Conservation (phyloP, 2,329 filamentous ascomycete genomes). For the Fusarium multiceps region DNA sequence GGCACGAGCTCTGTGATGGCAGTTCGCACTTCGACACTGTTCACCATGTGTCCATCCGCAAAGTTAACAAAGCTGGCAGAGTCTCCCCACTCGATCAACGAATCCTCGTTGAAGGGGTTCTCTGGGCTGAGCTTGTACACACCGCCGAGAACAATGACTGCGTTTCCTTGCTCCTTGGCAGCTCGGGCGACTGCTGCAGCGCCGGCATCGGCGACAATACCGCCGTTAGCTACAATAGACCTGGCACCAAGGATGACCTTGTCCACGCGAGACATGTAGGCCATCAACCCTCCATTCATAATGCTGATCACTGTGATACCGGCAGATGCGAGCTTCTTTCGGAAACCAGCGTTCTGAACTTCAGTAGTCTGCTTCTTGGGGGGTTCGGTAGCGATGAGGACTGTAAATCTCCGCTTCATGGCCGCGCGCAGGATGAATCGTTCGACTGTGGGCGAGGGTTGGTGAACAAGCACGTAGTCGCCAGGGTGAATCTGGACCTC, state of each 20-base stretch:
- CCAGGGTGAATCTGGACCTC: constrained; percentile 94
- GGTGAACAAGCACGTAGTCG: constrained; percentile 91
- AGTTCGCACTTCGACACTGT: constrained; percentile 80
- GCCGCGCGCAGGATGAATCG: constrained; percentile 90
- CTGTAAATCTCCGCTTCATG: constrained; percentile 89
- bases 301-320: constrained; percentile 88
- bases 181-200: constrained; percentile 85
- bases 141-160: constrained; percentile 88
- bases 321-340: constrained; percentile 79
- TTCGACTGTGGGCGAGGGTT: constrained; percentile 87
- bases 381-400: constrained; percentile 80
- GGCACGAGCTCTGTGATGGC: constrained; percentile 86
- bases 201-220: constrained; percentile 85
- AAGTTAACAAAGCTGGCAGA: constrained; percentile 81
- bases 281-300: constrained; percentile 86
- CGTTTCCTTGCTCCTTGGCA: constrained; percentile 82
- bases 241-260: constrained; percentile 93
- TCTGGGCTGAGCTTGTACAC: constrained; percentile 95
- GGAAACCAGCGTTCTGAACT: constrained; percentile 66
- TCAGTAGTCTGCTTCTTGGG: constrained; percentile 53
- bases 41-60: constrained; percentile 81
- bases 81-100: constrained; percentile 87
- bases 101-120: constrained; percentile 84
- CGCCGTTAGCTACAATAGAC: constrained; percentile 88
- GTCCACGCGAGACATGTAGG: constrained; percentile 94